Conservation (phyloP, 805 yeast species). For the Myxozyma udenii region DNA sequence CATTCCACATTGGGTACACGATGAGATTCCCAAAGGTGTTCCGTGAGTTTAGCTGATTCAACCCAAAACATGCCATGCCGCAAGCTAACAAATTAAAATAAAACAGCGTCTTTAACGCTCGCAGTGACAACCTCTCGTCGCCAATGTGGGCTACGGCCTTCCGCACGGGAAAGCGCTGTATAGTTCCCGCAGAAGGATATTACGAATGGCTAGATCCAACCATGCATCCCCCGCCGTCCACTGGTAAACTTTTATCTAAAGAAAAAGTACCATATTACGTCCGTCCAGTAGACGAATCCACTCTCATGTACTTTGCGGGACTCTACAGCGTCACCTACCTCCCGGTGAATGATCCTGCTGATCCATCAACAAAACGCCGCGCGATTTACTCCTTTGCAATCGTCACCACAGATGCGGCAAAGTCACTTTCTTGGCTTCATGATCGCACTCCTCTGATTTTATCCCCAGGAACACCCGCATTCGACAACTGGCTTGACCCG, state of each 20-base stretch:
- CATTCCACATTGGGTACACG: slow-evolving; percentile 63
- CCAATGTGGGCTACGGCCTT: slow-evolving; percentile 57
- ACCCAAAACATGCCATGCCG: background rate
- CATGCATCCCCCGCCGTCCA: slow-evolving; percentile 9
- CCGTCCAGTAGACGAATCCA: slow-evolving; percentile 46
- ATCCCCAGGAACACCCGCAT: slow-evolving; percentile 51
- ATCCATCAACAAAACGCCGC: background rate
- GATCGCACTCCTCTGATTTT: slow-evolving; percentile 73
- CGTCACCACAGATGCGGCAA: slow-evolving; percentile 68
- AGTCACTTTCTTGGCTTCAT: slow-evolving; percentile 66
- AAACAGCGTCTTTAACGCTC: slow-evolving; percentile 54
- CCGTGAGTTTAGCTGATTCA: slow-evolving; percentile 14
- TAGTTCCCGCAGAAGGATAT: slow-evolving; percentile 77
- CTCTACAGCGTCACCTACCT: slow-evolving; percentile 40
- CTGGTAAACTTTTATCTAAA: slow-evolving; percentile 16
- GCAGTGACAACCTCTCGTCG: slow-evolving; percentile 57
- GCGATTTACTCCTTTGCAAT: slow-evolving; percentile 39
- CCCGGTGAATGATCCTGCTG: slow-evolving; percentile 33
- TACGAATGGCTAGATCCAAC: slow-evolving; percentile 63
- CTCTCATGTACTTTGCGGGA: slow-evolving; percentile 66
- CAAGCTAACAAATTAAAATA: background rate
- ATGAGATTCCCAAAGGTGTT: slow-evolving; percentile 42
- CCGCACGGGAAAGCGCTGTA: slow-evolving; percentile 54
- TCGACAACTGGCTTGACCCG: slow-evolving; percentile 66
- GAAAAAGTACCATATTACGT: slow-evolving; percentile 61